Base-by-base conservation (phyloP, 2,329 filamentous ascomycete species). In the Penicillium paneum region DNA sequence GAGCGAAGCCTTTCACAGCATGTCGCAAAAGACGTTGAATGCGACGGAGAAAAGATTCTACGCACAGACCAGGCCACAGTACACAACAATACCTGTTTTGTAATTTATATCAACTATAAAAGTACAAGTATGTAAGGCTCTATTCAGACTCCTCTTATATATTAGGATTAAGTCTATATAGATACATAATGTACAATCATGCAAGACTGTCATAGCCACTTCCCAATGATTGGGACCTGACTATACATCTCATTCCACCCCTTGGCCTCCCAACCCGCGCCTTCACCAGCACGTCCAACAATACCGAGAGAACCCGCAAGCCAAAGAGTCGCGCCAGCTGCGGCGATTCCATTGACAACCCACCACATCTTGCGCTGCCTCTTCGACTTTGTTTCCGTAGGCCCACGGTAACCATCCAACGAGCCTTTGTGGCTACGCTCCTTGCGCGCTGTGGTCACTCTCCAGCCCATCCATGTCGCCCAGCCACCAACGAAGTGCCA, bases 401-500 rank as follows among this genome's bases (percentile, higher is more conserved):
- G 67, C 55, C 56, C 70, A 57, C 73, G 57, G 52, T 67, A 67
- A 19, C 66, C 68, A 44, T 66, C 71, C 36, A 71, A 61, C 1
- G 67, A 66, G 41, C 66, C 69, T 38, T 68, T 69, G 49, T 61
- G 58, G 4, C 61, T 55, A 13, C 62, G 61, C 41, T 67, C 62
- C 44, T 64, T 71, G 26, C 69, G 64, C 24, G 61, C 57, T 28
- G 66, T 75, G 19, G 64, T 76, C 73, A 69, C 64, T 74, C 69
- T 76, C 76, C 68, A 77, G 0, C 85, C 85, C 56, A 92, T 76
- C 89, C 90, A 97, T 71, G 84, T 88, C n/a, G 90, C 89, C 74
- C 85, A 84, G 2, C 92, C 92, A 84, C 91, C 95, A 8, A 89
- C 83, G 70, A 92, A 85, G 75, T 97, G 92, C 56, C 86, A 89